Conservation (phyloP, 805 yeast genomes). For the Monosporozyma unispora region DNA sequence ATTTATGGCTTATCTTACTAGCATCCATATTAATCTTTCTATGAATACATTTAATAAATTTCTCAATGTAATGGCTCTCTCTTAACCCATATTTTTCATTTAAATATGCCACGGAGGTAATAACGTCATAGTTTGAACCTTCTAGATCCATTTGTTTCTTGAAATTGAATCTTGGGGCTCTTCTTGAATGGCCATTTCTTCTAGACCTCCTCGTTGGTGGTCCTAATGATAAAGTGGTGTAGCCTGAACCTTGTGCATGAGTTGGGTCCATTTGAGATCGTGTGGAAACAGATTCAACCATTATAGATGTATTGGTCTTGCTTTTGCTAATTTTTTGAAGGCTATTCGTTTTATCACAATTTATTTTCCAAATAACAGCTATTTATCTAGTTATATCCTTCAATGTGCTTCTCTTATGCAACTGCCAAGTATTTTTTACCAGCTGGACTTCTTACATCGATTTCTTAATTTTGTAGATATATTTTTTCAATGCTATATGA, state of each 20-base stretch:
- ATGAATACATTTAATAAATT: constrained; percentile 27
- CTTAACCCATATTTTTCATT: constrained; percentile 27
- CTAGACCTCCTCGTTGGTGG: constrained; percentile 4
- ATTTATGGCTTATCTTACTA: constrained; percentile 17
- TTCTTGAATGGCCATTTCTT: constrained; percentile 8
- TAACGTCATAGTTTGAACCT: constrained; percentile 23
- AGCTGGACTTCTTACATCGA: background rate
- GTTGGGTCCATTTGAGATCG: background rate
- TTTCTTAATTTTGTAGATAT: background rate
- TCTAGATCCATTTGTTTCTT: constrained; percentile 18
- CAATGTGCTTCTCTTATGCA: background rate
- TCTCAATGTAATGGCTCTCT: constrained; percentile 23
- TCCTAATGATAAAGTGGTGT: background rate
- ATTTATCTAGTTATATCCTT: background rate
- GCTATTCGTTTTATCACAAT: too few relatives aligned
- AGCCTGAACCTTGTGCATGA: too few relatives aligned
- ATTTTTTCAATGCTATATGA: background rate
- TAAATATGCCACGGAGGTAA: constrained; percentile 26
- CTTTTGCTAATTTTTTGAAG: background rate
- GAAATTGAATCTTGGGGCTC: constrained; percentile 13
- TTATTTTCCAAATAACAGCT: too few relatives aligned
- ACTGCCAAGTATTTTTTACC: background rate
- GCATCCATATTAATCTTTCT: constrained; percentile 25
- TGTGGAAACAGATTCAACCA: background rate
- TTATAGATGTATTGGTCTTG: background rate